Base-by-base conservation (phyloP, 2,329 filamentous ascomycete species). In the Cercospora zeina region DNA sequence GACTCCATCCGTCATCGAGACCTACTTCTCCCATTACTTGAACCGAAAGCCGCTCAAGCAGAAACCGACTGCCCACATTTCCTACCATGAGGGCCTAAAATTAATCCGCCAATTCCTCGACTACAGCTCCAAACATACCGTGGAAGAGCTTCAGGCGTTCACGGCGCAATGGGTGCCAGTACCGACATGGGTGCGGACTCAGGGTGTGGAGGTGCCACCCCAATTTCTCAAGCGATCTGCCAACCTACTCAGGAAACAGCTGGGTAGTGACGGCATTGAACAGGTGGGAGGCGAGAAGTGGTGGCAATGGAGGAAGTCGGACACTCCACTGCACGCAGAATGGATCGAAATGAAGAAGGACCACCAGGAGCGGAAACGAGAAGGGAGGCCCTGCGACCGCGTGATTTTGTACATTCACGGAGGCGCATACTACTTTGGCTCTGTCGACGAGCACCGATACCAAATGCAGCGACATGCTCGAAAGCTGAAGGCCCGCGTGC, bases 301-400 rank as follows among this genome's bases (percentile, higher is more conserved):
- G 95, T 92, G 93, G 93, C 85, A 91, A 77, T 96, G 92, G 92
- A 84, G 90, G 57, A 84, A 86, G 58, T 84, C 85, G 4, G 82
- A 85, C 27, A 82, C 78, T 51, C 81, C 86, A 0, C 78, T 97
- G 30, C 86, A 87, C 71, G 92, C 89, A 0, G 93, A 99, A 74
- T 97, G 93, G 93, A 91, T 99, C 68, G 95, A 97, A 81, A 97
- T 97, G 93, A 87, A 86, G 68, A 83, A 86, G 56, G 89, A 97
- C 74, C 88, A 90, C 71, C 81, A 88, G 63, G 87, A 89, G 72
- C 85, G 91, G 61, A 85, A 84, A 71, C 78, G 78, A 0, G 78
- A 78, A 14, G 84, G 85, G 54, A 58, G 63, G 16, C 81, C 83
- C 21, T 84, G 85, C 16, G 87, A 87, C 68, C 86, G 92, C 57